Percentiles rank a stretch among this genome's conserved stretches.
These are phyloP conservation scores for Oryza punctata DNA, from an alignment of 176 grass and related monocot genomes.

Conservation along the genomic window DNA sequence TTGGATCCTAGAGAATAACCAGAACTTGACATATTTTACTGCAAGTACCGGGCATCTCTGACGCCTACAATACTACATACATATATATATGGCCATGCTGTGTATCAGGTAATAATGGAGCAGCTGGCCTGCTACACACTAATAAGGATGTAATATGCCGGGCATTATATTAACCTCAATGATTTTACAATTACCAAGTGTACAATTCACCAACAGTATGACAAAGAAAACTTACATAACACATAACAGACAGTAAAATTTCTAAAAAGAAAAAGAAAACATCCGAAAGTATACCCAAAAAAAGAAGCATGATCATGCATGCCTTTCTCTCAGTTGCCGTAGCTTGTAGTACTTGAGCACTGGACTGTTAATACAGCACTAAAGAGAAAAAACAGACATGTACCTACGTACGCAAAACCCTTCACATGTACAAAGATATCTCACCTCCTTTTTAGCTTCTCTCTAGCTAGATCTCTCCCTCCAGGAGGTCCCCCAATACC, in stretches of 20 bases:
- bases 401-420: background rate
- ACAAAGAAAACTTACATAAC: background rate
- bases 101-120: background rate
- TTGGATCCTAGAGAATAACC: conserved; percentile 48
- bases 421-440: background rate
- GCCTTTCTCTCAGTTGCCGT: conserved; percentile 19
- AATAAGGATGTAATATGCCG: background rate
- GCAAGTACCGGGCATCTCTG: conserved; percentile 17
- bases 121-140: background rate
- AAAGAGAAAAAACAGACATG: background rate
- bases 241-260: conserved; percentile 42
- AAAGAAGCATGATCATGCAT: conserved; percentile 30
- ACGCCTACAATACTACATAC: background rate
- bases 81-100: background rate
- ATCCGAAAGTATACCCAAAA: conserved; percentile 26
- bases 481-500: conserved; percentile 5
- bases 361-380: background rate
- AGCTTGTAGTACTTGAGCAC: conserved; percentile 8
- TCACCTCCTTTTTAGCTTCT: background rate
- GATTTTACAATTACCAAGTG: conserved; percentile 34
- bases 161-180: background rate
- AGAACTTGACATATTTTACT: conserved; percentile 31
- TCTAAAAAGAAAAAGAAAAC: background rate
- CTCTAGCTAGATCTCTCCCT: background rate
- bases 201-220: conserved; percentile 32